A percentile compares a stretch with the other conserved stretches of the same genome.
phyloP scores from a whole-genome alignment of 139 green algal species.

The Tetradesmus lagerheimii region DNA sequence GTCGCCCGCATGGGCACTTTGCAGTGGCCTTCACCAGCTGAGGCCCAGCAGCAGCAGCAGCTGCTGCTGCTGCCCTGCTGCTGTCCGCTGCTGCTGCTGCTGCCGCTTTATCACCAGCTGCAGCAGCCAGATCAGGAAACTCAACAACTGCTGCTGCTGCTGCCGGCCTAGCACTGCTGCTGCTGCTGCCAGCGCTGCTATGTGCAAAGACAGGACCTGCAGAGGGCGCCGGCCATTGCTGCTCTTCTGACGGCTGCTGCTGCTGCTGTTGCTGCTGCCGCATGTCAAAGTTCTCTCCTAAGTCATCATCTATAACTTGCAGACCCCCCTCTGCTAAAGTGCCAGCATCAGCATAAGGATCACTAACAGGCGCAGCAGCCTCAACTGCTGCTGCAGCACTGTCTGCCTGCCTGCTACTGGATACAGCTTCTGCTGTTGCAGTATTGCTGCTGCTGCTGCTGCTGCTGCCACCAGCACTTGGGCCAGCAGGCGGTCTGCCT shows the following conservation, averaged over 20 bases:
- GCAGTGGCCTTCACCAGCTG: constrained; percentile 49
- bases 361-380: constrained; percentile 3
- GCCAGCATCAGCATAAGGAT: constrained; percentile 1
- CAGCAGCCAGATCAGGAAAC: constrained; percentile 35
- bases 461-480: background rate
- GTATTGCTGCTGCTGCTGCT: constrained; percentile 8
- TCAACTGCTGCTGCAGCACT: constrained; percentile 9
- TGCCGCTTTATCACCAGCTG: constrained; percentile 1
- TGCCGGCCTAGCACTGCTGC: constrained; percentile 15
- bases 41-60: background rate
- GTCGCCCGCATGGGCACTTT: constrained; percentile 72
- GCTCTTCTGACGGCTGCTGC: background rate
- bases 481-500: background rate
- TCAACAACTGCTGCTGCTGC: constrained; percentile 36
- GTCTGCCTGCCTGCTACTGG: background rate
- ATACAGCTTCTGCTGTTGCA: background rate
- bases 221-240: background rate
- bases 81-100: constrained; percentile 32
- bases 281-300: constrained; percentile 44
- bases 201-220: background rate
- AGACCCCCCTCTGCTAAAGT: background rate
- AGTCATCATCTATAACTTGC: constrained; percentile 77
- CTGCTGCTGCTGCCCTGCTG: background rate
- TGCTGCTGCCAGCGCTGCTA: constrained; percentile 1
- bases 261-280: constrained; percentile 26